These are phyloP conservation scores for Plectosphaerella cucumerina DNA, from an alignment of 2,329 filamentous ascomycete genomes.

Conservation along the genomic window DNA sequence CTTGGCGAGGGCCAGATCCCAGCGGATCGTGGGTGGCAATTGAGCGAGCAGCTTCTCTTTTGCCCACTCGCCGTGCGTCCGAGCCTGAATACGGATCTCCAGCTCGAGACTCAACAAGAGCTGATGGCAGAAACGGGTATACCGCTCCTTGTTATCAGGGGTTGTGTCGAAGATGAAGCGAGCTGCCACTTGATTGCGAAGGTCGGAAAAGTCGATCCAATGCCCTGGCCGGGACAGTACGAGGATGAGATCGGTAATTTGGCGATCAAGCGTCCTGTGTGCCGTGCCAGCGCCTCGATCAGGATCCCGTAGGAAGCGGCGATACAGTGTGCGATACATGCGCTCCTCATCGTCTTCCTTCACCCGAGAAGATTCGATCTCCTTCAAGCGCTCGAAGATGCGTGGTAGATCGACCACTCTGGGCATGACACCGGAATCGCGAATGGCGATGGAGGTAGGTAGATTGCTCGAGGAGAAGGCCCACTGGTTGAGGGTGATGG, in stretches of 20 bases:
- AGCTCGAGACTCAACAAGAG: slow-evolving; percentile 70
- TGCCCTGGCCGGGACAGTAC: slow-evolving; percentile 59
- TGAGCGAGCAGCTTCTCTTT: slow-evolving; percentile 61
- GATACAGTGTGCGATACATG: slow-evolving; percentile 63
- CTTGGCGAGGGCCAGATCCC: slow-evolving; percentile 69
- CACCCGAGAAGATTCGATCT: slow-evolving; percentile 44
- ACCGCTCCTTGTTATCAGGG: slow-evolving; percentile 50
- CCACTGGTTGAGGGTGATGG: slow-evolving; percentile 69
- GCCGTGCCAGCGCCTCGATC: slow-evolving; percentile 54
- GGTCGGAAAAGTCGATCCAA: slow-evolving; percentile 70
- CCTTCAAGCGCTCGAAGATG: slow-evolving; percentile 55
- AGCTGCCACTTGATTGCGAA: slow-evolving; percentile 68
- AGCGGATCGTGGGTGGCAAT: slow-evolving; percentile 67
- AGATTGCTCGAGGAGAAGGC: slow-evolving; percentile 53
- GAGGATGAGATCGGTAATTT: slow-evolving; percentile 68
- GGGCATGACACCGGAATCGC: slow-evolving; percentile 54
- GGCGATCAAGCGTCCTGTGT: slow-evolving; percentile 62
- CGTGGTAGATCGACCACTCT: slow-evolving; percentile 55
- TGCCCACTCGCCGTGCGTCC: slow-evolving; percentile 55
- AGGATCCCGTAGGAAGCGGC: slow-evolving; percentile 62
- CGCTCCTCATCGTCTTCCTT: slow-evolving; percentile 53
- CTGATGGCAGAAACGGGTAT: slow-evolving; percentile 70
- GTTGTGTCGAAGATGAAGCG: slow-evolving; percentile 65
- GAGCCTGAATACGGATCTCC: slow-evolving; percentile 63
- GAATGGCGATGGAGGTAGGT: slow-evolving; percentile 52